These are phyloP conservation scores for Daldinia sp. DNA, from an alignment of 2,329 filamentous ascomycete species.

Conservation along the genomic window DNA sequence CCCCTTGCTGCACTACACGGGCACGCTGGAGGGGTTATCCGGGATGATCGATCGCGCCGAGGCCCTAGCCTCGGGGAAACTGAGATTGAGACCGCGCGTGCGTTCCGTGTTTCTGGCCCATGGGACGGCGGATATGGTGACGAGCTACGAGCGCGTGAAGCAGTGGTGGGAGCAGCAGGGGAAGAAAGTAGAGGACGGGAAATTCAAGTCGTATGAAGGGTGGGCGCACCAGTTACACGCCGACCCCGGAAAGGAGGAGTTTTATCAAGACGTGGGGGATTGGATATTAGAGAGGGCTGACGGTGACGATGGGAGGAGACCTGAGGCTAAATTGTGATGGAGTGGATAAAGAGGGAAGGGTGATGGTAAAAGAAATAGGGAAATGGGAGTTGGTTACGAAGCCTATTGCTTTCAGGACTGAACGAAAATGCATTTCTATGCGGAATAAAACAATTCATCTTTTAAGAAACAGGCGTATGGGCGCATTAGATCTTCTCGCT, in stretches of 20 bases:
- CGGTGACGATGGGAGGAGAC: conserved; percentile 7
- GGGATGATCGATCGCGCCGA: conserved; percentile 80
- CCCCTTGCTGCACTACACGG: conserved; percentile 81
- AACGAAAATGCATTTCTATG: too few relatives aligned
- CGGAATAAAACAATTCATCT: too few relatives aligned
- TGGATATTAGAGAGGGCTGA: conserved; percentile 70
- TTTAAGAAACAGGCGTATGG: not conserved
- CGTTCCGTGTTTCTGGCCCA: conserved; percentile 78
- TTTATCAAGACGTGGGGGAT: conserved; percentile 69
- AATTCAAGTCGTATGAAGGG: conserved; percentile 79
- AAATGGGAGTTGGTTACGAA: not conserved
- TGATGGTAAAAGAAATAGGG: not conserved
- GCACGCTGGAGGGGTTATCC: conserved; percentile 84
- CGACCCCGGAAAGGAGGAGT: conserved; percentile 67
- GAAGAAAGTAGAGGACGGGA: conserved; percentile 72
- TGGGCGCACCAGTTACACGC: conserved; percentile 81
- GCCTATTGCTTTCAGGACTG: not conserved
- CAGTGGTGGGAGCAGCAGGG: conserved; percentile 70
- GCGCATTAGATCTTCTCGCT: not conserved
- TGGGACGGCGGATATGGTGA: conserved; percentile 79
- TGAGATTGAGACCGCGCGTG: conserved; percentile 66
- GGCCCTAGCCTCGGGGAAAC: conserved; percentile 67
- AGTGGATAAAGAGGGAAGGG: not conserved
- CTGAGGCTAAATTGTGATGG: conserved; percentile 44
- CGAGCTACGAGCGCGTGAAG: conserved; percentile 73